Conservation (phyloP, 1,284 basidiomycete species). For the Puccinia triticina region DNA sequence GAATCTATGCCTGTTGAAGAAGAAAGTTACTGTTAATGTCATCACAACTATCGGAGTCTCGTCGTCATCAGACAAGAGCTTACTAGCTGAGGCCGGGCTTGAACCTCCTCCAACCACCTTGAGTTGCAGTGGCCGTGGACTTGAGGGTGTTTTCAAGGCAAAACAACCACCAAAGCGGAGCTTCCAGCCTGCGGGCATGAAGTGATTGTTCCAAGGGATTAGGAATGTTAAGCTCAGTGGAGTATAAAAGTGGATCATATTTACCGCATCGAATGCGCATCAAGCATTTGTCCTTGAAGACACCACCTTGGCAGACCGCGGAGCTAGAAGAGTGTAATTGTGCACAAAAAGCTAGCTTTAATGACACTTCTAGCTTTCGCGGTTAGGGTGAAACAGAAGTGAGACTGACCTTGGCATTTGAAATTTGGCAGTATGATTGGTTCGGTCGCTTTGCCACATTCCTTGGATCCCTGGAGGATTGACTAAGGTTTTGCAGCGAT, state of each 20-base stretch:
- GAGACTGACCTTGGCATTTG: slow-evolving; percentile 33
- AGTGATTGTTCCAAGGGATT: background rate
- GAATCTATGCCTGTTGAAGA: background rate
- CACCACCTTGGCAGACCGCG: slow-evolving; percentile 28
- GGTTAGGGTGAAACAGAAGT: background rate
- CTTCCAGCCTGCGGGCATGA: slow-evolving; percentile 17
- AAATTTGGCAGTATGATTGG: slow-evolving; percentile 40
- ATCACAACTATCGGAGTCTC: background rate
- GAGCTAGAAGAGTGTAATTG: background rate
- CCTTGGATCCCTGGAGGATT: slow-evolving; percentile 42
- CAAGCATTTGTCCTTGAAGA: slow-evolving; percentile 31
- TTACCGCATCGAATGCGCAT: slow-evolving; percentile 46
- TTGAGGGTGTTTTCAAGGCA: slow-evolving; percentile 32
- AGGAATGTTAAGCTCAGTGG: background rate
- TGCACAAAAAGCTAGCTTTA: background rate
- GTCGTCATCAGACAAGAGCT: background rate
- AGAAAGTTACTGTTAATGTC: background rate
- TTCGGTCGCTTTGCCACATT: slow-evolving; percentile 50
- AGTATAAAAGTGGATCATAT: background rate
- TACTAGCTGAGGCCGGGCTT: background rate
- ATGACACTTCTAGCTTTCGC: background rate
- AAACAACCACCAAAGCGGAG: slow-evolving; percentile 46
- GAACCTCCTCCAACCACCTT: background rate
- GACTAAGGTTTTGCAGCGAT: slow-evolving; percentile 6
- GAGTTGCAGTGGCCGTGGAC: slow-evolving; percentile 14